A percentile compares a stretch with the other conserved stretches of the same genome.
Conservation (phyloP, 2,329 filamentous ascomycete genomes). For the Monilinia polystroma region DNA sequence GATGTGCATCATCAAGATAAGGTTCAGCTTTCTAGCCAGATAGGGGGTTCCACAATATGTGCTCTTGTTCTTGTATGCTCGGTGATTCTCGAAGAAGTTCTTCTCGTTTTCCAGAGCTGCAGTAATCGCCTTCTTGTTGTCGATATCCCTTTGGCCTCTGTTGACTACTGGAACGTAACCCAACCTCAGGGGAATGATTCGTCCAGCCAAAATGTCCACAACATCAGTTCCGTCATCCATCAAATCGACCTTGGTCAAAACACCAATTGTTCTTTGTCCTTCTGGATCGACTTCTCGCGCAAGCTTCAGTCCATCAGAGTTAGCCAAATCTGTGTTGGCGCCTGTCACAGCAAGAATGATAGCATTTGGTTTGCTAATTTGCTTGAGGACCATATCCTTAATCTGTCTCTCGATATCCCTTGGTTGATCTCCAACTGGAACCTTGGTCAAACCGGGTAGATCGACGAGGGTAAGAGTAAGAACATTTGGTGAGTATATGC, state of each 20-base stretch:
- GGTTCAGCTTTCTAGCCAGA: constrained; percentile 90
- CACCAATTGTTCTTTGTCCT: constrained; percentile 96
- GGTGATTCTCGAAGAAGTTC: constrained; percentile 97
- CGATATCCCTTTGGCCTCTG: constrained; percentile 94
- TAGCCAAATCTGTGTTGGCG: constrained; percentile 96
- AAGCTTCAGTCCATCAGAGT: constrained; percentile 95
- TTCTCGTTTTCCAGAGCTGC: constrained; percentile 90
- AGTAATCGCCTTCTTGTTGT: constrained; percentile 94
- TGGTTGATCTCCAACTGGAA: constrained; percentile 93
- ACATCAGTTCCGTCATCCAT: constrained; percentile 99
- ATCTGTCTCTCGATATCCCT: constrained; percentile 97
- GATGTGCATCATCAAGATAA: constrained; percentile 99
- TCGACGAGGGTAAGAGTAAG: constrained; percentile 95
- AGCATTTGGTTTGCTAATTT: constrained; percentile 97
- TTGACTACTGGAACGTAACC: constrained; percentile 98
- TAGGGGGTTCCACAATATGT: constrained; percentile 98
- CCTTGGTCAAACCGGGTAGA: constrained; percentile 92
- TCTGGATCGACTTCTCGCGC: constrained; percentile 96
- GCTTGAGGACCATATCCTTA: constrained; percentile 96
- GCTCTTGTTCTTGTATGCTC: constrained; percentile 97
- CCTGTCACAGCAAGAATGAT: constrained; percentile 96
- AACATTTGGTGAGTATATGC: constrained; percentile 98
- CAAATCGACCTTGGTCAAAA: constrained; percentile 96
- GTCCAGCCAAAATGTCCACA: constrained; percentile 94
- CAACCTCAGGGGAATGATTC: constrained; percentile 90